Evolutionary conservation across 306 rosid genomes (phyloP), one percentile per base, ranked within the genome.

Genomic region (Citrullus colocynthis): DNA sequence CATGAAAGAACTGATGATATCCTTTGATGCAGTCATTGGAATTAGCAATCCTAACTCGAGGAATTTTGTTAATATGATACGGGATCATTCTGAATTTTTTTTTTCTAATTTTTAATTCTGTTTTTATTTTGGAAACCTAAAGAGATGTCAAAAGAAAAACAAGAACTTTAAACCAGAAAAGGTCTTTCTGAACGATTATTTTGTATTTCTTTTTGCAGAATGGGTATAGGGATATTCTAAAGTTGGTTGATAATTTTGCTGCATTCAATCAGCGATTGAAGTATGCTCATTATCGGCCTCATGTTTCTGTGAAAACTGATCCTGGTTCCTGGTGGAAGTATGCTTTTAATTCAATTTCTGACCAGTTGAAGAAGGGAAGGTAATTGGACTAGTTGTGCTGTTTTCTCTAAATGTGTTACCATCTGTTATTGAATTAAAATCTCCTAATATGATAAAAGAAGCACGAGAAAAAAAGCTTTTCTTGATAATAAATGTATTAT

Each of bases 281-380:
- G 83, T 92, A 90, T 85, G 99, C 97, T 77, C 99, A 95, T 84
- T 89, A 80, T 85, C 99, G 93, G 61, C 99, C 97, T 20, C 88
- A 30, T 63, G 90, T 92, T 48, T 60, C 91, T 0, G 93, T 92
- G 74, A 92, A 92, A 84, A 78, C 86, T 77, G 89, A 92, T 83
- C 89, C 96, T 70, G 86, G 86, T 82, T 84, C 88, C 76, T 95
- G 99, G 99, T 95, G 97, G 99, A 90, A 85, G 83, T 95, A 89
- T 86, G 96, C 96, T 76, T 92, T 80, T 80, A 91, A 79, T 82
- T 97, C 87, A 84, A 90, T 92, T 56, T 87, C 92, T 75, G 96
- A 95, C 81, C 96, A 95, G 88, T 74, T 87, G 84, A 92, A 92
- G 96, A 92, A 90, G 88, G 96, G 92, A 64, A 92, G 99, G 99